A percentile compares a stretch with the other conserved stretches of the same genome.
phyloP scores from a whole-genome alignment of 2,329 filamentous ascomycete species.

The Fusarium camptoceras region DNA sequence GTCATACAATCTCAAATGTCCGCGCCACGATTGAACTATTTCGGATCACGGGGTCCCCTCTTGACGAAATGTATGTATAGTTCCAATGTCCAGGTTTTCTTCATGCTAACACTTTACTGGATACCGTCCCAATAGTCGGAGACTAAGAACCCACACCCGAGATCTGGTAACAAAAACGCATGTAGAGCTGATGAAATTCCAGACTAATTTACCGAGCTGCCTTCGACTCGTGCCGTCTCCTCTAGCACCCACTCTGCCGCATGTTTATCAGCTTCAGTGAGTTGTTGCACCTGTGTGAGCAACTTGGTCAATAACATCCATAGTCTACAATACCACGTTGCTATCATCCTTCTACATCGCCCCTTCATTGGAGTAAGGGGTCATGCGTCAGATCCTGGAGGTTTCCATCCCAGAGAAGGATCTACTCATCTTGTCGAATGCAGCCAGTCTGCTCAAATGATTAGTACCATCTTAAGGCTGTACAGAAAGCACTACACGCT shows the following conservation, averaged over 20 bases:
- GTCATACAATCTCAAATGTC: neutral
- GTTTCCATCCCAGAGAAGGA: neutral
- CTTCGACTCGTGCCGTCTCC: neutral
- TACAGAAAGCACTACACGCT: neutral
- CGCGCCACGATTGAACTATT: neutral
- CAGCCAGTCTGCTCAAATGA: neutral
- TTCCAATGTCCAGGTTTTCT: neutral
- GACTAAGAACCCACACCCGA: neutral
- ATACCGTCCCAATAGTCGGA: neutral
- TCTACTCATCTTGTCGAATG: neutral
- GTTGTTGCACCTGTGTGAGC: neutral
- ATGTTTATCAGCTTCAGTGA: conserved; percentile 4
- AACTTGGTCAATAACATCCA: accelerated
- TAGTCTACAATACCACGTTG: neutral
- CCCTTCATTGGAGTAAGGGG: neutral
- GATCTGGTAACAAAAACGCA: neutral
- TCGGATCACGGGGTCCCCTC: neutral
- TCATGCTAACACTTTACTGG: neutral
- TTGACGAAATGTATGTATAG: neutral
- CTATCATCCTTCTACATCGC: neutral
- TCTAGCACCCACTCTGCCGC: neutral
- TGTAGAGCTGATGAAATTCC: neutral
- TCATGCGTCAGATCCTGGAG: neutral
- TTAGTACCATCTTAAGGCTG: neutral
- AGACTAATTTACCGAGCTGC: neutral